These are phyloP conservation scores for Nasturtium officinale DNA, from an alignment of 345 rosid genomes.

Conservation along the genomic window DNA sequence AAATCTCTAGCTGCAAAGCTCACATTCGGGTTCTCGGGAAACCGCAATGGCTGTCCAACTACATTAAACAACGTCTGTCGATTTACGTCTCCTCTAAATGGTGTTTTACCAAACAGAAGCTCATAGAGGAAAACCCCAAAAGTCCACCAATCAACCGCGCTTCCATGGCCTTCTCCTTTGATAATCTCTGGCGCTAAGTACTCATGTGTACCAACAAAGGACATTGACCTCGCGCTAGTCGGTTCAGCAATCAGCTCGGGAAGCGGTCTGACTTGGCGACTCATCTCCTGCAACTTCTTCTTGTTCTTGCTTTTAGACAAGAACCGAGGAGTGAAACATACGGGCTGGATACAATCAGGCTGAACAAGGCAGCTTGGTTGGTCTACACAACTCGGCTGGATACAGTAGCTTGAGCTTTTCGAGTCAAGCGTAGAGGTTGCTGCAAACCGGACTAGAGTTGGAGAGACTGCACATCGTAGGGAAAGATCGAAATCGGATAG, in stretches of 20 bases:
- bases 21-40: constrained; percentile 74
- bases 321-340: constrained; percentile 64
- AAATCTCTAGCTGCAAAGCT: constrained; percentile 79
- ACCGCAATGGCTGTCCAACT: constrained; percentile 70
- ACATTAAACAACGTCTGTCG: constrained; percentile 60
- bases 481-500: constrained; percentile 86
- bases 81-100: constrained; percentile 72
- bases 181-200: constrained; percentile 88
- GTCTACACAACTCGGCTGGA: constrained; percentile 61
- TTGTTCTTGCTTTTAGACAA: constrained; percentile 49
- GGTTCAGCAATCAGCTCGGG: constrained; percentile 93
- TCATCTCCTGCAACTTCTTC: constrained; percentile 39
- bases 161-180: constrained; percentile 87
- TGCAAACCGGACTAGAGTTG: constrained; percentile 60
- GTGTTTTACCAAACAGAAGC: constrained; percentile 81
- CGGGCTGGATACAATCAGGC: constrained; percentile 62
- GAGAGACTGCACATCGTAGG: constrained; percentile 64
- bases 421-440: constrained; percentile 44
- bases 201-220: constrained; percentile 89
- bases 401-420: constrained; percentile 53
- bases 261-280: constrained; percentile 56
- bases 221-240: constrained; percentile 78
- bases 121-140: constrained; percentile 83
- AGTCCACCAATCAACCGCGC: constrained; percentile 96
- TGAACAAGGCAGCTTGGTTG: constrained; percentile 53